Evolutionary conservation across 176 grass and related monocot genomes (phyloP).

Genomic region (Rhynchospora tenuis): DNA sequence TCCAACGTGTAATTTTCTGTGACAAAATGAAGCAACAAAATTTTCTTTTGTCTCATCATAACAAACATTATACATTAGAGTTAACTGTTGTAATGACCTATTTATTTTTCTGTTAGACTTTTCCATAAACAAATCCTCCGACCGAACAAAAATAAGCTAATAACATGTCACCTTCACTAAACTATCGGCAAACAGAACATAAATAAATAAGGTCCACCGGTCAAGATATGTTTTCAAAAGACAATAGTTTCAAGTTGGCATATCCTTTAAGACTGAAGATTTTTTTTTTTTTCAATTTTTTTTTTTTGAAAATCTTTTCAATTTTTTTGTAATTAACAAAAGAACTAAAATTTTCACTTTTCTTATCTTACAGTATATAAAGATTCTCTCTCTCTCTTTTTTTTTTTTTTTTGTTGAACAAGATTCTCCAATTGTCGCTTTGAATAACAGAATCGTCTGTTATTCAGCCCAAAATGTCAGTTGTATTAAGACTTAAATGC

Average conservation of each 20-base stretch:
- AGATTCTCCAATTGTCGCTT: too few species aligned
- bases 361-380: too few species aligned
- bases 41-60: neutral
- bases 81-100: neutral
- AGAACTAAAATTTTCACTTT: too few species aligned
- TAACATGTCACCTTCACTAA: neutral
- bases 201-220: neutral
- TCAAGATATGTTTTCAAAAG: neutral
- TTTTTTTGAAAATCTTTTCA: too few species aligned
- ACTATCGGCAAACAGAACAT: neutral
- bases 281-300: too few species aligned
- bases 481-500: too few species aligned
- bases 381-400: too few species aligned
- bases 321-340: too few species aligned
- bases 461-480: too few species aligned
- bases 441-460: too few species aligned
- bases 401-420: too few species aligned
- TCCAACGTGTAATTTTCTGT: neutral
- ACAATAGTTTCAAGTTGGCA: neutral
- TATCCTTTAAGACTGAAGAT: neutral
- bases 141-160: neutral
- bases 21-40: neutral
- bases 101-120: neutral
- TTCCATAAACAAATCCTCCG: neutral
- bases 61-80: neutral